phyloP scores from a whole-genome alignment of 805 yeast genomes.

The Metschnikowia cerradonensis region DNA sequence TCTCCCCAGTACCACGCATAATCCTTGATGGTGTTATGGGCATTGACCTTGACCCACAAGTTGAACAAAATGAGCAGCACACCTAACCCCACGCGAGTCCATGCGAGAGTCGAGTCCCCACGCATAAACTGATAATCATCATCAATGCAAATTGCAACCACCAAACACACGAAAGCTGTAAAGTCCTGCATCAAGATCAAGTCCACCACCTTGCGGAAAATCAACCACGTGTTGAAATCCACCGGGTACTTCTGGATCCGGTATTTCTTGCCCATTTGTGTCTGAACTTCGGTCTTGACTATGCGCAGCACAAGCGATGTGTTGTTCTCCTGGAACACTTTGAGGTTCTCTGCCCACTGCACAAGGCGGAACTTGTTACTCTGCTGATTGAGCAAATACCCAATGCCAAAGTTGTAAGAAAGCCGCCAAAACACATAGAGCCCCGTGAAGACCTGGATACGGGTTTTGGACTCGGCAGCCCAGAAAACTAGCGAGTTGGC shows the following conservation, averaged over 20 bases:
- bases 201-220: conserved; percentile 76
- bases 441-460: conserved; percentile 42
- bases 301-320: conserved; percentile 37
- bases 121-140: conserved; percentile 34
- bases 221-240: conserved; percentile 79
- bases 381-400: conserved; percentile 61
- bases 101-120: conserved; percentile 48
- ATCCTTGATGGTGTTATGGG: conserved; percentile 83
- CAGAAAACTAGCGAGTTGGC: conserved; percentile 32
- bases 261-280: conserved; percentile 38
- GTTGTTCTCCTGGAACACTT: conserved; percentile 40
- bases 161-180: conserved; percentile 65
- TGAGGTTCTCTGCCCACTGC: conserved; percentile 42
- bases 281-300: conserved; percentile 27
- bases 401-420: conserved; percentile 77
- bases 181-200: conserved; percentile 82
- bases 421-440: conserved; percentile 73
- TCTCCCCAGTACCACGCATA: conserved; percentile 97
- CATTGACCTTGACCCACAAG: conserved; percentile 81
- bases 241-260: conserved; percentile 43
- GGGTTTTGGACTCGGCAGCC: conserved; percentile 20
- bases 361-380: conserved; percentile 55
- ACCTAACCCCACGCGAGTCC: conserved; percentile 59
- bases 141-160: conserved; percentile 43
- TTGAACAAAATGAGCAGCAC: conserved; percentile 61